Evolutionary conservation across 2,329 filamentous ascomycete species (phyloP).

Genomic region (Beauveria sp.): DNA sequence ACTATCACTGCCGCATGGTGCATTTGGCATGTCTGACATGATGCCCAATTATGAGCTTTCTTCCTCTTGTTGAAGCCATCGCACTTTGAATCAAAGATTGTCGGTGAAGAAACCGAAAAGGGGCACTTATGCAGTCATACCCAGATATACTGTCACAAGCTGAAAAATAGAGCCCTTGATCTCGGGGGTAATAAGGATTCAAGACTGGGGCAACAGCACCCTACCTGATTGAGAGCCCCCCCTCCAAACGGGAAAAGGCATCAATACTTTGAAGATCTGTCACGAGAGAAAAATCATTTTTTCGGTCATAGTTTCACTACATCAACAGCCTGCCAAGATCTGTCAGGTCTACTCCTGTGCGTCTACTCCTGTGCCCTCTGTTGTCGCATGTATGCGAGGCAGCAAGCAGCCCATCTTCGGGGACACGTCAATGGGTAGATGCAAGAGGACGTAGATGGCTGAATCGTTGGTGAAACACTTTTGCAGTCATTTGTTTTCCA

Average conservation of each 20-base stretch:
- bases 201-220: background rate
- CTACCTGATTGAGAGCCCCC: too few species aligned
- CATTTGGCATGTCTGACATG: too few species aligned
- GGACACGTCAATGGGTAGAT: slow-evolving; percentile 1
- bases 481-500: background rate
- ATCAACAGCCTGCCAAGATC: background rate
- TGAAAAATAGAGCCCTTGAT: too few species aligned
- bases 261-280: background rate
- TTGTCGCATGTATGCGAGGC: background rate
- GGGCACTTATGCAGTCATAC: too few species aligned
- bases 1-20: too few species aligned
- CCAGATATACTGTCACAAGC: too few species aligned
- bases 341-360: background rate
- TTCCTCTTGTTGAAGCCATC: too few species aligned
- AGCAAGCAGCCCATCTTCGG: background rate
- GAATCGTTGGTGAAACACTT: slow-evolving; percentile 2
- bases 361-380: background rate
- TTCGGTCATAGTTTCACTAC: background rate
- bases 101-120: too few species aligned
- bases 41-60: too few species aligned
- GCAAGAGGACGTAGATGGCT: slow-evolving; percentile 1
- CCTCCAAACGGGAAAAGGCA: background rate
- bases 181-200: too few species aligned
- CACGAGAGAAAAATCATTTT: background rate
- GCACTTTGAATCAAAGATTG: too few species aligned